These are phyloP conservation scores for Elsinoe batatas DNA, from an alignment of 2,329 filamentous ascomycete genomes.

Conservation along the genomic window DNA sequence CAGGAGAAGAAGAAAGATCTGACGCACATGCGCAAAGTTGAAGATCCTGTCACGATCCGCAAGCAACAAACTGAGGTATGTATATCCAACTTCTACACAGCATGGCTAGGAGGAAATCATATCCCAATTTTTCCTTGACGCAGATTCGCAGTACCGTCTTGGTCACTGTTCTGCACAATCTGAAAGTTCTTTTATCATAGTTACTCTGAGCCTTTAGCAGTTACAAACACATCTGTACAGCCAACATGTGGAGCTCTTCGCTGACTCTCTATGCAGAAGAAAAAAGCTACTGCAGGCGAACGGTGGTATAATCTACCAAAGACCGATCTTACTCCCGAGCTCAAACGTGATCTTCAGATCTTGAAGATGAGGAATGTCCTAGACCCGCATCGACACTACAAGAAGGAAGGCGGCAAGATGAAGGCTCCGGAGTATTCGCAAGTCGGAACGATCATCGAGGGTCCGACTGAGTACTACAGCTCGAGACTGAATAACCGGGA, in stretches of 20 bases:
- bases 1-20: constrained; percentile 26
- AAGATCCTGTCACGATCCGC: constrained; percentile 42
- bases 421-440: constrained; percentile 74
- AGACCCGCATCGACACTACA: constrained; percentile 83
- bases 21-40: constrained; percentile 43
- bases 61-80: constrained; percentile 44
- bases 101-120: constrained; percentile 63
- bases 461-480: constrained; percentile 78
- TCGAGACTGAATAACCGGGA: constrained; percentile 76
- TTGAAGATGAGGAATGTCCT: constrained; percentile 81
- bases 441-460: constrained; percentile 78
- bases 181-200: constrained; percentile 62
- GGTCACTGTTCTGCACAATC: constrained; percentile 60
- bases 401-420: constrained; percentile 66
- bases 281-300: constrained; percentile 60
- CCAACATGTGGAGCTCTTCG: constrained; percentile 13
- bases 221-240: constrained; percentile 14
- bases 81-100: constrained; percentile 20
- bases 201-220: constrained; percentile 55
- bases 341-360: constrained; percentile 83
- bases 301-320: constrained; percentile 83
- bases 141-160: constrained; percentile 68
- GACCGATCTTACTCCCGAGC: constrained; percentile 71
- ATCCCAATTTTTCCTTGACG: constrained; percentile 61
- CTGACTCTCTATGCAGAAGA: constrained; percentile 36